These are phyloP conservation scores for Zasmidium citrigriseum DNA, from an alignment of 2,329 filamentous ascomycete genomes.

Conservation along the genomic window DNA sequence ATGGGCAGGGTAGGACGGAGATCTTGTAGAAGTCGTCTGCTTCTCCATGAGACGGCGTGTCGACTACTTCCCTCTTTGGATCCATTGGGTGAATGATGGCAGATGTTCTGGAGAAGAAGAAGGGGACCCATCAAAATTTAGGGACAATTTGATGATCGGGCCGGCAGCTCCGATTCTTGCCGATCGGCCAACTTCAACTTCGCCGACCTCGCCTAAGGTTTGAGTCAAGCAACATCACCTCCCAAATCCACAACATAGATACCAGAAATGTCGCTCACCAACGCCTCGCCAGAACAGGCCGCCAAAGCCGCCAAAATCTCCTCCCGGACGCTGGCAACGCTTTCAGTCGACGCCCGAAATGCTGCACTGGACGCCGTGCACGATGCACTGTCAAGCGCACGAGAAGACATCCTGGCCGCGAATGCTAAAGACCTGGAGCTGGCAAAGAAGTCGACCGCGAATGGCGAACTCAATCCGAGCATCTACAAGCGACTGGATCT, in stretches of 20 bases:
- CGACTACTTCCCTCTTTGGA: too few relatives aligned
- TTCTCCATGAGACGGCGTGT: too few relatives aligned
- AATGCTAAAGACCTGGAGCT: conserved; percentile 80
- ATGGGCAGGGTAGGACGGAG: too few relatives aligned
- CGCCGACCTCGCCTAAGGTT: neutral
- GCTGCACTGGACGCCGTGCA: conserved; percentile 82
- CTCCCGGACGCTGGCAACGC: conserved; percentile 78
- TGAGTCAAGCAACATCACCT: neutral
- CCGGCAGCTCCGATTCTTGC: neutral
- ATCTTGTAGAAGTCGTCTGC: too few relatives aligned
- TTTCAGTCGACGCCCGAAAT: conserved; percentile 76
- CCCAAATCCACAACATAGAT: too few relatives aligned
- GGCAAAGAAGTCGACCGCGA: conserved; percentile 71
- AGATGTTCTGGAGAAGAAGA: too few relatives aligned
- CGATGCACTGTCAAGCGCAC: conserved; percentile 68
- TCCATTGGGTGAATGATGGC: too few relatives aligned
- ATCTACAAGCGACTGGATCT: conserved; percentile 88
- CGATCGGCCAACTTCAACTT: neutral
- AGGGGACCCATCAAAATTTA: too few relatives aligned
- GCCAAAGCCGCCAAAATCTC: conserved; percentile 77
- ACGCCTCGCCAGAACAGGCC: conserved; percentile 74
- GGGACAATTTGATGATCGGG: too few relatives aligned
- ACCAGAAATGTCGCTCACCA: conserved; percentile 78
- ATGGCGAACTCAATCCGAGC: conserved; percentile 76
- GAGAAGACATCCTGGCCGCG: conserved; percentile 77